phyloP scores from a whole-genome alignment of 2,329 filamentous ascomycete species.

The Pseudogymnoascus sp. region DNA sequence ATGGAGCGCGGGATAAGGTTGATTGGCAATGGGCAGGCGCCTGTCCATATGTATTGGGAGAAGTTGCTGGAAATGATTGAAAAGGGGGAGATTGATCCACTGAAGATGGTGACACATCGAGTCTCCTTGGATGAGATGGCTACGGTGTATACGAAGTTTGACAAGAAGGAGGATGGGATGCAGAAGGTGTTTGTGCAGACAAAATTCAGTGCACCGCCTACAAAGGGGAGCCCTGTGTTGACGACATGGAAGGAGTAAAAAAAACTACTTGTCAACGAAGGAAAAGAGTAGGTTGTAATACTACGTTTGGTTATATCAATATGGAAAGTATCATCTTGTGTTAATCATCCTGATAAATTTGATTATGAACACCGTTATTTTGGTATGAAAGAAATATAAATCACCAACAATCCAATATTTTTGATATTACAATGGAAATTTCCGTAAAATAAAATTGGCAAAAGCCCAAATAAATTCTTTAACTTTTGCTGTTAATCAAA shows the following conservation, averaged over 20 bases:
- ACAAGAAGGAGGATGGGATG: conserved; percentile 57
- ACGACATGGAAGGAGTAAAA: conserved; percentile 30
- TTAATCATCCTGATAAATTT: too few relatives aligned
- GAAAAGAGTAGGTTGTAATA: too few relatives aligned
- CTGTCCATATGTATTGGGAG: conserved; percentile 72
- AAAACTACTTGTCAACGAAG: too few relatives aligned
- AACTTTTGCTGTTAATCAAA: neutral
- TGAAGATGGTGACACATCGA: conserved; percentile 75
- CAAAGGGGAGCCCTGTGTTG: conserved; percentile 36
- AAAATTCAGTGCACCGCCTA: conserved; percentile 43
- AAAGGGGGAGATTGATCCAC: conserved; percentile 60
- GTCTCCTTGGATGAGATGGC: conserved; percentile 65
- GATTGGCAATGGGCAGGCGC: conserved; percentile 57
- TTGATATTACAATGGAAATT: neutral
- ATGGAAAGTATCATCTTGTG: too few relatives aligned
- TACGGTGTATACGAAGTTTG: conserved; percentile 56
- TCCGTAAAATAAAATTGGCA: neutral
- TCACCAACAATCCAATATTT: neutral
- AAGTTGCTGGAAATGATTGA: conserved; percentile 62
- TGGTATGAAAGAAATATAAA: neutral
- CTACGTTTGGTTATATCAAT: too few relatives aligned
- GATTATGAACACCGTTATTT: neutral
- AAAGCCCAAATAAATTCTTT: neutral
- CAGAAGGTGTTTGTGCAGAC: conserved; percentile 71
- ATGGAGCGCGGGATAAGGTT: conserved; percentile 58